Evolutionary conservation across 768 basidiomycete genomes (phyloP), one percentile per base, ranked within the genome.

Genomic region (Panellus pusillus): DNA sequence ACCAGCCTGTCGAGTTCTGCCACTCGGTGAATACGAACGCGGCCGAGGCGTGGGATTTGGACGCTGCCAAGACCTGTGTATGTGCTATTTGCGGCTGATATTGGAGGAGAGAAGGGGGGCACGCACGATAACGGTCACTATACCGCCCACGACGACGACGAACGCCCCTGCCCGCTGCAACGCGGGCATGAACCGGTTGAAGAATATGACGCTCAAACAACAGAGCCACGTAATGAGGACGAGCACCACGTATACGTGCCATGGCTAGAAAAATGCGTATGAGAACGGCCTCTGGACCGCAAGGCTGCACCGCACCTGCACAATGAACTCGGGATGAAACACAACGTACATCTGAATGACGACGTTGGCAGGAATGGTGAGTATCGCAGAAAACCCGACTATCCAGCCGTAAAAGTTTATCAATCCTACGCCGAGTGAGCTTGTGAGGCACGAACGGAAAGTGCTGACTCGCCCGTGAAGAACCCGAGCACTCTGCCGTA

Each of bases 1-100:
- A 54, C 58, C 58, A 59, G 15, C 58, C 58, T 29, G 58, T 59
- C 39, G 46, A 27, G n/a, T 59, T 59, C 29, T 55, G n/a, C 58
- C 58, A 59, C 29, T 54, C 49, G 31, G 47, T 45, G 31, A 59
- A 59, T 13, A 59, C 58, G 42, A 51, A 51, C 28, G 52, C 31
- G 20, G 58, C 53, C 42, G 58, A 59, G 5, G 58, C 58, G 47
- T 55, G 58, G 35, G 44, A 44, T 47, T 50, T 44, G 40, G 58
- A 36, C 39, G 45, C 31, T 18, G 58, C 58, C 15, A 59, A 44
- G 11, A 59, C 52, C 58, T 59, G 20, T 35, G 44, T 20, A 24
- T 9, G 32, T 44, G n/a, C n/a, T n/a, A 29, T 28, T 32, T 15
- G 37, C 19, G 6, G 24, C 24, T 24, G 24, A 6, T 24, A 24